Conservation (phyloP, 2,329 filamentous ascomycete genomes). For the Pezizomycotina sp. region DNA sequence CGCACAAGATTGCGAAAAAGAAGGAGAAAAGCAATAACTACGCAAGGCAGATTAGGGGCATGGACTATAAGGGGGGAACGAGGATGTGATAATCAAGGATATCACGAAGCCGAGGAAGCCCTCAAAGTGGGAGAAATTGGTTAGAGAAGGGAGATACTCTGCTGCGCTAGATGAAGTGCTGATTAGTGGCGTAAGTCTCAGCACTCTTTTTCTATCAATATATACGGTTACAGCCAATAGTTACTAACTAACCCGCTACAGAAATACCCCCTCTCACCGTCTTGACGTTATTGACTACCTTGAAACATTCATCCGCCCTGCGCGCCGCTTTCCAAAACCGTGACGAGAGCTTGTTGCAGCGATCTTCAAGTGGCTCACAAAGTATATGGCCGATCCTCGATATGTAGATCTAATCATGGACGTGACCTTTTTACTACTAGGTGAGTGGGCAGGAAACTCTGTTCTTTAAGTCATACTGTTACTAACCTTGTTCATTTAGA, state of each 20-base stretch:
- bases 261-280: constrained; percentile 29
- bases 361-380: constrained; percentile 65
- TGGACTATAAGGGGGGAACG: constrained; percentile 73
- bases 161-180: constrained; percentile 67
- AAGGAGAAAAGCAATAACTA: constrained; percentile 22
- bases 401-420: constrained; percentile 70
- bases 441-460: constrained; percentile 3
- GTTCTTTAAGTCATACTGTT: background rate
- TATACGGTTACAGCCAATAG: background rate
- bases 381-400: constrained; percentile 65
- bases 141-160: constrained; percentile 62
- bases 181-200: constrained; percentile 3
- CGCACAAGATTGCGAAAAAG: constrained; percentile 42
- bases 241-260: constrained; percentile 10
- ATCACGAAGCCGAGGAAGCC: constrained; percentile 49
- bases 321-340: constrained; percentile 63
- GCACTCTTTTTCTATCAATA: background rate
- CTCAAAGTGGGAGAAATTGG: constrained; percentile 61
- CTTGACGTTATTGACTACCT: constrained; percentile 67
- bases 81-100: constrained; percentile 76
- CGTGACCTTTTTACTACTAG: constrained; percentile 58
- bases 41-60: constrained; percentile 47
- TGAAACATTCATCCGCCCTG: constrained; percentile 75
- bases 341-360: constrained; percentile 70
- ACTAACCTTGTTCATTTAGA: constrained; percentile 35